These are phyloP conservation scores for Fonsecaea monophora DNA, from an alignment of 2,329 filamentous ascomycete genomes.

Conservation along the genomic window DNA sequence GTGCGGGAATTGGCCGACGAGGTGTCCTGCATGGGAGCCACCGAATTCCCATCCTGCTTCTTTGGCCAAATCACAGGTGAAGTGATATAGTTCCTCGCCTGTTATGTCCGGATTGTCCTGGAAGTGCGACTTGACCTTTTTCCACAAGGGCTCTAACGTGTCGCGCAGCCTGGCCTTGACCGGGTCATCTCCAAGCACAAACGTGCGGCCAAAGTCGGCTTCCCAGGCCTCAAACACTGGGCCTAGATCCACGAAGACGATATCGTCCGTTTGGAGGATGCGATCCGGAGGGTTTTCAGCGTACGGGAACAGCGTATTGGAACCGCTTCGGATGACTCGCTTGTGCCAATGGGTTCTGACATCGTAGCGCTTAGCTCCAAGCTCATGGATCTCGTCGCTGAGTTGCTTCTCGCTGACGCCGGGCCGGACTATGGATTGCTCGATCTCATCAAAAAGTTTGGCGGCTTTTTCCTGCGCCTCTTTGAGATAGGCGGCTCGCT, in stretches of 20 bases:
- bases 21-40: slow-evolving; percentile 55
- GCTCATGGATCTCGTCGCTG: slow-evolving; percentile 56
- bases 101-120: slow-evolving; percentile 54
- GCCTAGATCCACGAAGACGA: slow-evolving; percentile 60
- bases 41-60: slow-evolving; percentile 55
- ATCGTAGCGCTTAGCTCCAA: slow-evolving; percentile 52
- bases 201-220: slow-evolving; percentile 62
- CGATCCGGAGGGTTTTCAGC: slow-evolving; percentile 59
- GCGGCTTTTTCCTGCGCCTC: slow-evolving; percentile 58
- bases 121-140: slow-evolving; percentile 52
- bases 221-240: slow-evolving; percentile 62
- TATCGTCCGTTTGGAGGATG: slow-evolving; percentile 56
- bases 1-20: slow-evolving; percentile 61
- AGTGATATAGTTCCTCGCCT: slow-evolving; percentile 56
- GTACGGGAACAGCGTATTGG: slow-evolving; percentile 58
- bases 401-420: slow-evolving; percentile 58
- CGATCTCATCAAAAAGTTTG: slow-evolving; percentile 57
- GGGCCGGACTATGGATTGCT: slow-evolving; percentile 53
- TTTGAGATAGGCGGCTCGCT: slow-evolving; percentile 43
- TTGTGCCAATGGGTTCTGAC: slow-evolving; percentile 62
- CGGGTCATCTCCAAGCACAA: slow-evolving; percentile 57
- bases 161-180: slow-evolving; percentile 55
- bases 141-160: slow-evolving; percentile 56
- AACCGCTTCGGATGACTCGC: slow-evolving; percentile 58
- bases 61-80: slow-evolving; percentile 50